These are phyloP conservation scores for Hanseniaspora lachancei DNA, from an alignment of 805 yeast species.

Conservation along the genomic window DNA sequence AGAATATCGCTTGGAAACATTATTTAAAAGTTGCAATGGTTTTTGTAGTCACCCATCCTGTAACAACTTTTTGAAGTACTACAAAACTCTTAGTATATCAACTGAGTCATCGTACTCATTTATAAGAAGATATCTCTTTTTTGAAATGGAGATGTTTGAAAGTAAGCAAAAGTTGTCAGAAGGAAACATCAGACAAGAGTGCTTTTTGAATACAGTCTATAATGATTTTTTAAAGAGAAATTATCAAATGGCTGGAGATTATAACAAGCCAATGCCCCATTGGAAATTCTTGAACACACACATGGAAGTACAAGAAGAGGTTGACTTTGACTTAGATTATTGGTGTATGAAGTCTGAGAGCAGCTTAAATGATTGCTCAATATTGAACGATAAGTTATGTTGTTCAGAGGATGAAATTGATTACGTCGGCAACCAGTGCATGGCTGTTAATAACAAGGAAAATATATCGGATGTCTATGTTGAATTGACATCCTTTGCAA, in stretches of 20 bases:
- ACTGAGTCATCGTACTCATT: constrained; percentile 13
- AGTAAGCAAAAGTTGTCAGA: constrained; percentile 11
- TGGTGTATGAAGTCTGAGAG: background rate
- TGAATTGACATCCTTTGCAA: background rate
- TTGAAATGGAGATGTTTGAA: constrained; percentile 25
- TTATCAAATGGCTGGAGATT: background rate
- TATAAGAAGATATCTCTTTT: constrained; percentile 19
- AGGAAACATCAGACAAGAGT: constrained; percentile 22
- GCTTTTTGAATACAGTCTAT: constrained; percentile 22
- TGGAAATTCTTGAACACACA: constrained; percentile 11
- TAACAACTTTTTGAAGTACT: background rate
- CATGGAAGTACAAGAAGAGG: constrained; percentile 1
- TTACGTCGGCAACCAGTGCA: background rate
- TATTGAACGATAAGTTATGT: background rate
- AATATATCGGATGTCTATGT: background rate
- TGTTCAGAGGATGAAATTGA: background rate
- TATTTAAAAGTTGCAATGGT: constrained; percentile 14
- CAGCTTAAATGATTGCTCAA: constrained; percentile 3
- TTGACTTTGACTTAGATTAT: constrained; percentile 8
- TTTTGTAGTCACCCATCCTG: constrained; percentile 18
- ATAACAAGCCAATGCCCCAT: background rate
- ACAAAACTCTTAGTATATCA: constrained; percentile 9
- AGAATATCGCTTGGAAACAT: constrained; percentile 16
- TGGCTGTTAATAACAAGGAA: background rate
- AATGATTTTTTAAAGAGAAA: constrained; percentile 10